Evolutionary conservation across 306 rosid genomes (phyloP).

Genomic region (Glycine latifolia): DNA sequence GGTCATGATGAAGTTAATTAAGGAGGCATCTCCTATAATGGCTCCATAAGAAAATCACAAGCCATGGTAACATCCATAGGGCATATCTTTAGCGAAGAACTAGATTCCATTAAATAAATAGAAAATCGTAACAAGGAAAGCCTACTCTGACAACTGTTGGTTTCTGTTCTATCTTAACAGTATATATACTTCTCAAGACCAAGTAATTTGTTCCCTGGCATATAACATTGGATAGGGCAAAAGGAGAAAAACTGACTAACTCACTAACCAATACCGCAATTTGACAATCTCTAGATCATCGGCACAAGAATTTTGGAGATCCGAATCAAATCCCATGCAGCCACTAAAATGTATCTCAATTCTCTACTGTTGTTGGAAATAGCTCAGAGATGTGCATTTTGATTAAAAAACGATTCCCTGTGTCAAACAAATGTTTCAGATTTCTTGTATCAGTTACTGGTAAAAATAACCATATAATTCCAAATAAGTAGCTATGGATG

Average conservation of each 20-base stretch:
- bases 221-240: neutral
- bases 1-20: too few species aligned
- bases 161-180: slow-evolving; percentile 37
- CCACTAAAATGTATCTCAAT: slow-evolving; percentile 38
- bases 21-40: slow-evolving; percentile 13
- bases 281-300: slow-evolving; percentile 12
- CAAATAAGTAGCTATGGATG: slow-evolving; percentile 6
- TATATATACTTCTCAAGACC: slow-evolving; percentile 27
- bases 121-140: slow-evolving; percentile 23
- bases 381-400: slow-evolving; percentile 1
- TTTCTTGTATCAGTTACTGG: neutral
- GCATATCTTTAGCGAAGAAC: neutral
- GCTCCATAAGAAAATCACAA: neutral
- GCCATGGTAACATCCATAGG: too few species aligned
- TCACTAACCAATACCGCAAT: slow-evolving; percentile 15
- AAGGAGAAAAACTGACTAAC: neutral
- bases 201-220: slow-evolving; percentile 39
- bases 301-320: slow-evolving; percentile 39
- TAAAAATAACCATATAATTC: slow-evolving; percentile 26
- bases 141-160: slow-evolving; percentile 43
- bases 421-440: slow-evolving; percentile 36
- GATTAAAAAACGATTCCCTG: slow-evolving; percentile 43
- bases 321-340: slow-evolving; percentile 32
- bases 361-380: slow-evolving; percentile 33
- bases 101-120: slow-evolving; percentile 37